Conservation (phyloP, 208 protist genomes). For the Trypanosoma caninum region DNA sequence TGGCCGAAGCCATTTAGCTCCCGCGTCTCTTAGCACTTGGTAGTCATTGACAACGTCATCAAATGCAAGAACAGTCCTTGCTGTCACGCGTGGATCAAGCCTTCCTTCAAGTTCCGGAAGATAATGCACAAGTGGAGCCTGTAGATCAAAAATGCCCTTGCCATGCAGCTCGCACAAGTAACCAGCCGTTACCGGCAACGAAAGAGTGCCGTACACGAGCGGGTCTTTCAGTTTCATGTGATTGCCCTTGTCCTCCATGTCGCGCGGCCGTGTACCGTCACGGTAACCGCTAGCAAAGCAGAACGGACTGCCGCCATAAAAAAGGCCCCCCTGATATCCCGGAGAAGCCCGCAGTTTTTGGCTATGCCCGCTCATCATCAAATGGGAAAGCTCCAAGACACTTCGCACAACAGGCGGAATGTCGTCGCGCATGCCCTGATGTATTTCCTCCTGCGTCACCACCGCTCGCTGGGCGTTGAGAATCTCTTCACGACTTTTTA, state of each 20-base stretch:
- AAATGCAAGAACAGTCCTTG: constrained; percentile 64
- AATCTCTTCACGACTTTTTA: constrained; percentile 54
- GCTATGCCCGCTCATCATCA: constrained; percentile 79
- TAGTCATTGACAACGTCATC: constrained; percentile 50
- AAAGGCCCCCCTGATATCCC: constrained; percentile 76
- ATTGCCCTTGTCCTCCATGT: constrained; percentile 86
- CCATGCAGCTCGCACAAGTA: constrained; percentile 80
- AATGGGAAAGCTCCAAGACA: constrained; percentile 70
- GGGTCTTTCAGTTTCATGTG: constrained; percentile 81
- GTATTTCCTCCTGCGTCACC: constrained; percentile 44
- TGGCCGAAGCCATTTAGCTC: constrained; percentile 18
- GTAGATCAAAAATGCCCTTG: constrained; percentile 52
- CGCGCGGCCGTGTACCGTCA: constrained; percentile 52
- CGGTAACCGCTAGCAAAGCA: constrained; percentile 83
- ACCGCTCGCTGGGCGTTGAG: constrained; percentile 40
- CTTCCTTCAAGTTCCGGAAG: constrained; percentile 54
- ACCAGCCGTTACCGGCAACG: constrained; percentile 63
- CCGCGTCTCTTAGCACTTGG: constrained; percentile 42
- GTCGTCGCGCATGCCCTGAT: constrained; percentile 52
- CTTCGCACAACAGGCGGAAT: constrained; percentile 81
- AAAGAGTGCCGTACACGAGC: constrained; percentile 62
- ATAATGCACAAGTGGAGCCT: constrained; percentile 46
- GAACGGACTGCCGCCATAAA: constrained; percentile 69
- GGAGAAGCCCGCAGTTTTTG: constrained; percentile 66
- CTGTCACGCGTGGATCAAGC: constrained; percentile 41